Evolutionary conservation across 345 rosid species (phyloP), one percentile per base, ranked within the genome.

Genomic region (Citrus trifoliata): DNA sequence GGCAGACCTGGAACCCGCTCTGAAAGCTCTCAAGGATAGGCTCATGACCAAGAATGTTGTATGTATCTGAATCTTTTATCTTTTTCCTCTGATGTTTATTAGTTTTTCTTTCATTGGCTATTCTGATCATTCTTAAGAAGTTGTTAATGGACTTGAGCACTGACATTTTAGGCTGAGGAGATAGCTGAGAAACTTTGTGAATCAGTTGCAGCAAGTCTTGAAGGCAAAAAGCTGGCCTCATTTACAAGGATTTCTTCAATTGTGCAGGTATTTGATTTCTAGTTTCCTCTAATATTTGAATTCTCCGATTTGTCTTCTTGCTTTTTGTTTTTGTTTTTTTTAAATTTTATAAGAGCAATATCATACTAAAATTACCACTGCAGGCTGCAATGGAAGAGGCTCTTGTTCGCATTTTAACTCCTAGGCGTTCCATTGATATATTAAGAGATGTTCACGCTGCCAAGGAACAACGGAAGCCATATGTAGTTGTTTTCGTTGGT

Each of bases 41-140:
- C 90, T 97, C 71, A 97, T 97, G 99, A 92, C 98, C 88, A 97
- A 97, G 93, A 97, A 97, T 86, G 99, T 97, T 95, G 99, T 94
- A 92, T 82, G 92, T 79, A 67, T 10, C 18, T 35, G 27, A 77
- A 7, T 71, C 35, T 73, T 25, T 59, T 42, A 1, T 55, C 62
- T 61, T 21, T 46, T 46, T 12, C 2, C 51, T 60, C 21, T 55
- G 7, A 38, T 53, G 37, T 48, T 64, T 18, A 24, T 71, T 70
- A 16, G 7, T 72, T 70, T 73, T 66, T 24, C 18, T 66, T 75
- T 69, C 18, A 61, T 68, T 10, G 22, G 1, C 70, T 32, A 68
- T 65, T 67, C n/a, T 46, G 51, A 46, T 63, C 27, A 55, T 7
- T 65, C 55, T 55, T 59, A 24, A 1, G 63, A 7, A 22, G 67